These are phyloP conservation scores for Saccharum spontaneum DNA, from an alignment of 176 grass and related monocot genomes.

Conservation along the genomic window DNA sequence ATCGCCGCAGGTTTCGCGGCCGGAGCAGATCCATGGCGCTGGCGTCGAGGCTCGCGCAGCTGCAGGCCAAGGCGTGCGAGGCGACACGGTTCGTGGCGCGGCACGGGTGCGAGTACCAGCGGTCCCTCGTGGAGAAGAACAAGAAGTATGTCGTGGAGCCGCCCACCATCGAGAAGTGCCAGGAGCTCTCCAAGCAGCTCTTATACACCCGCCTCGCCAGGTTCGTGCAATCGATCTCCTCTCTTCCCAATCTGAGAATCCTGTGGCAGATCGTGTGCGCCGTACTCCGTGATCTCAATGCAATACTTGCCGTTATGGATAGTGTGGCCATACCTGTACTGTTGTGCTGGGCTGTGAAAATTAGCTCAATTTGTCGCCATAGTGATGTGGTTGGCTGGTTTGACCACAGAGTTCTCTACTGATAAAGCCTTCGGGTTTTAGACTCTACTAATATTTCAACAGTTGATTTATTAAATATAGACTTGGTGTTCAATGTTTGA, in stretches of 20 bases:
- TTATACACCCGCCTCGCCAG: conserved; percentile 93
- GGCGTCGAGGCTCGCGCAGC: conserved; percentile 69
- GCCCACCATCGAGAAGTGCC: conserved; percentile 73
- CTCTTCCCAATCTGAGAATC: neutral
- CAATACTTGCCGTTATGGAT: neutral
- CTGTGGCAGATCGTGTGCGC: neutral
- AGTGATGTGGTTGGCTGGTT: neutral
- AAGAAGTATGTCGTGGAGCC: conserved; percentile 66
- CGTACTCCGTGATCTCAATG: conserved; percentile 8
- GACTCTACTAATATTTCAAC: neutral
- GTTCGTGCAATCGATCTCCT: conserved; percentile 11
- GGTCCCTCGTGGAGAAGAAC: conserved; percentile 75
- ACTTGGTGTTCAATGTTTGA: neutral
- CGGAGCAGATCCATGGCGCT: conserved; percentile 56
- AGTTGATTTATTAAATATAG: neutral
- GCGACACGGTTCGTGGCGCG: conserved; percentile 61
- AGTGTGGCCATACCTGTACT: neutral
- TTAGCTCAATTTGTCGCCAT: neutral
- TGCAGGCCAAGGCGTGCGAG: conserved; percentile 75
- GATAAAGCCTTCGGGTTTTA: neutral
- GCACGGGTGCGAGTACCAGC: conserved; percentile 68
- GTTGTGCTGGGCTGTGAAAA: neutral
- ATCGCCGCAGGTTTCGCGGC: neutral
- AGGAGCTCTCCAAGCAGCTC: conserved; percentile 94
- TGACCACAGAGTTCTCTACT: neutral